These are phyloP conservation scores for Marvania coccoides DNA, from an alignment of 139 green algal species.

Conservation along the genomic window DNA sequence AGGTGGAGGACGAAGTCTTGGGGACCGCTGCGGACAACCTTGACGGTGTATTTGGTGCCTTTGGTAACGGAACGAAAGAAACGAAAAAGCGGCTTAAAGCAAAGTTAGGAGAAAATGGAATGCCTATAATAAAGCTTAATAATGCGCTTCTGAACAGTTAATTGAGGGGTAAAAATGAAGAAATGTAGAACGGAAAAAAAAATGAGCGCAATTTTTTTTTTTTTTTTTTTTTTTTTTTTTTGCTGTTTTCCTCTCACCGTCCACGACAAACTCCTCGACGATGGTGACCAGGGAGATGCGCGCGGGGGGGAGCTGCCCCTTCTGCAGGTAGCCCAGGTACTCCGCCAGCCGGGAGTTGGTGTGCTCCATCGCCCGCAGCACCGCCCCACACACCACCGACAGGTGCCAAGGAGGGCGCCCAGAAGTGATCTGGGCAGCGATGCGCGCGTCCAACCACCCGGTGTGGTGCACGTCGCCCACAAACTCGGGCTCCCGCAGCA, in stretches of 20 bases:
- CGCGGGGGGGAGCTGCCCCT: conserved; percentile 88
- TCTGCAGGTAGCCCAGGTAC: conserved; percentile 86
- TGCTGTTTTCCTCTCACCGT: conserved; percentile 20
- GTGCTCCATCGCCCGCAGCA: conserved; percentile 47
- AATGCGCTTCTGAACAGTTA: too few relatives aligned
- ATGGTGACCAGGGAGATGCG: conserved; percentile 63
- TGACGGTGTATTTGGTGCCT: conserved; percentile 69
- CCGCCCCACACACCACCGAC: conserved; percentile 72
- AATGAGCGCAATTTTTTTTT: background rate
- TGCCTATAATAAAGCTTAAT: too few relatives aligned
- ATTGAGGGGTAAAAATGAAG: too few relatives aligned
- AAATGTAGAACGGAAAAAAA: too few relatives aligned
- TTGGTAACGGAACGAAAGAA: background rate
- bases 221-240: background rate
- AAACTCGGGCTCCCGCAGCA: conserved; percentile 75
- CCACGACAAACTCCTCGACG: conserved; percentile 46
- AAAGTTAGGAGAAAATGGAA: too few relatives aligned
- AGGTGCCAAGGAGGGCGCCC: conserved; percentile 83
- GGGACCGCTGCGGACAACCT: conserved; percentile 38
- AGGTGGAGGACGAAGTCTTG: conserved; percentile 41
- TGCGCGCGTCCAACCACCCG: conserved; percentile 92
- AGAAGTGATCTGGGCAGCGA: conserved; percentile 68
- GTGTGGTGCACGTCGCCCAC: conserved; percentile 80
- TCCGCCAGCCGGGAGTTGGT: conserved; percentile 56
- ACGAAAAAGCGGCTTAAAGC: too few relatives aligned